Evolutionary conservation across 768 basidiomycete species (phyloP).

Genomic region (Clavaria fumosa): DNA sequence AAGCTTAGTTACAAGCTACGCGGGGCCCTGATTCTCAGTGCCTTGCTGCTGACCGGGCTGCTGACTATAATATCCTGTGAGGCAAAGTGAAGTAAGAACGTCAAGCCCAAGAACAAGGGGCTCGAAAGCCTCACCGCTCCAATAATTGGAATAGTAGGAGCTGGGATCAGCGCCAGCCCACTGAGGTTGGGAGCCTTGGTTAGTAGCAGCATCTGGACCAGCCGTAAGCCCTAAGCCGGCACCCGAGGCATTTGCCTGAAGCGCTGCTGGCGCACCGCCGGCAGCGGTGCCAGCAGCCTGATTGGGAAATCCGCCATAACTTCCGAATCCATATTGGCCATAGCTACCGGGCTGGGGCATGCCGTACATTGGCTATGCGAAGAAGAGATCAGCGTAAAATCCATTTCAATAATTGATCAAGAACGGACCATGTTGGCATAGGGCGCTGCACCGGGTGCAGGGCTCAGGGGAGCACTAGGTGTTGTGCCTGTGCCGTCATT

Average conservation of each 20-base stretch:
- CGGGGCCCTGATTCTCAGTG: conserved; percentile 42
- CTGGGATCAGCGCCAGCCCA: conserved; percentile 64
- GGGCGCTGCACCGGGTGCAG: conserved; percentile 41
- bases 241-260: conserved; percentile 37
- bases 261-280: conserved; percentile 43
- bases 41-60: conserved; percentile 48
- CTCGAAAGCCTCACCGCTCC: conserved; percentile 49
- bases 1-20: too few relatives aligned
- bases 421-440: conserved; percentile 66
- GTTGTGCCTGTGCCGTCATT: conserved; percentile 52
- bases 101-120: not conserved
- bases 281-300: conserved; percentile 34
- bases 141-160: conserved; percentile 68
- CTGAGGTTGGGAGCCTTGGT: conserved; percentile 51
- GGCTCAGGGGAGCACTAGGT: conserved; percentile 37
- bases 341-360: conserved; percentile 75
- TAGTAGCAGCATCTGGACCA: conserved; percentile 35
- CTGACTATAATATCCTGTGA: conserved; percentile 67
- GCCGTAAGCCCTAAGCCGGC: conserved; percentile 41
- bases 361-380: conserved; percentile 77
- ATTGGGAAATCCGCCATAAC: conserved; percentile 55
- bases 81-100: conserved; percentile 1
- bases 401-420: not conserved
- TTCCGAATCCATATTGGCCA: conserved; percentile 65
- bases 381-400: conserved; percentile 6